Conservation (phyloP, 805 yeast species). For the Kuraishia capsulata region DNA sequence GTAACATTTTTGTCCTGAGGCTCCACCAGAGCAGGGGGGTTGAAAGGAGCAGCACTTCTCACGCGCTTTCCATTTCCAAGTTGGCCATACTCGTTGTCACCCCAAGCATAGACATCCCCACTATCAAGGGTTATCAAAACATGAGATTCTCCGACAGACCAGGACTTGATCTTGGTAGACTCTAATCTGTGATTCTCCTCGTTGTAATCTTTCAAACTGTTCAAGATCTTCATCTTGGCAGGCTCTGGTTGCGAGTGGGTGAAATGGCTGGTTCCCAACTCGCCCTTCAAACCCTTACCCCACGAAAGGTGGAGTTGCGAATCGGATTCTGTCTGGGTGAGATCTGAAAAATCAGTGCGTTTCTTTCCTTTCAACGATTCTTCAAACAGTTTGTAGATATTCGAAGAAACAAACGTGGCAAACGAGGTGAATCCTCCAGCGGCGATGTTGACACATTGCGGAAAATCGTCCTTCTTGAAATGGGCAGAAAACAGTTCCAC, state of each 20-base stretch:
- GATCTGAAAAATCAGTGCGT: slow-evolving; percentile 2
- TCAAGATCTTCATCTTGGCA: slow-evolving; percentile 39
- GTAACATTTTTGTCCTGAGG: slow-evolving; percentile 24
- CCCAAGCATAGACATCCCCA: slow-evolving; percentile 70
- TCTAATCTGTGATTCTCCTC: slow-evolving; percentile 32
- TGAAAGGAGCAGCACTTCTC: slow-evolving; percentile 45
- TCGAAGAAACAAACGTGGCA: slow-evolving; percentile 29
- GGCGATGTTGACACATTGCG: slow-evolving; percentile 42
- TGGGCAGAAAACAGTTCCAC: slow-evolving; percentile 31
- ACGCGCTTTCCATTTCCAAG: slow-evolving; percentile 72
- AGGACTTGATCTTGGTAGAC: slow-evolving; percentile 36
- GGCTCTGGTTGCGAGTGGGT: slow-evolving; percentile 70
- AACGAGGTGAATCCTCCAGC: slow-evolving; percentile 66
- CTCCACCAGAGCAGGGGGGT: slow-evolving; percentile 49
- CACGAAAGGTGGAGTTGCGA: slow-evolving; percentile 43
- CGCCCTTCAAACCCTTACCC: slow-evolving; percentile 84
- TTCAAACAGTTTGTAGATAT: slow-evolving; percentile 26
- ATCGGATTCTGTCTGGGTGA: slow-evolving; percentile 14
- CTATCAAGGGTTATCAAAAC: slow-evolving; percentile 49
- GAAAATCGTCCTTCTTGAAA: slow-evolving; percentile 31
- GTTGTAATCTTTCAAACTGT: slow-evolving; percentile 42
- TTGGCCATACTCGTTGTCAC: slow-evolving; percentile 77
- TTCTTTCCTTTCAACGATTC: slow-evolving; percentile 13
- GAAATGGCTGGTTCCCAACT: slow-evolving; percentile 71
- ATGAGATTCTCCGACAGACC: slow-evolving; percentile 63